Conservation (phyloP, 1,284 basidiomycete species). For the Cryptococcus wingfieldii region DNA sequence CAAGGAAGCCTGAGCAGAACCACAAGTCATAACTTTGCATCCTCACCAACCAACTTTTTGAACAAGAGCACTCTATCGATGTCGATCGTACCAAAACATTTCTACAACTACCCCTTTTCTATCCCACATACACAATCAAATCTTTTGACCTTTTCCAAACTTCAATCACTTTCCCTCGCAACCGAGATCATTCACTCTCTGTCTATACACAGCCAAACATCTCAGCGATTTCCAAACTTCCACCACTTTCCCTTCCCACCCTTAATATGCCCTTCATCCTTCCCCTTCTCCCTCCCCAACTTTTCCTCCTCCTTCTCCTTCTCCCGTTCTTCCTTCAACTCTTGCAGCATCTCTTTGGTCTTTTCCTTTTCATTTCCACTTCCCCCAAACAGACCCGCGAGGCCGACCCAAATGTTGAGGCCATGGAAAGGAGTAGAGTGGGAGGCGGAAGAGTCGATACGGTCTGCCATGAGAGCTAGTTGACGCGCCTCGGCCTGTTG, state of each 20-base stretch:
- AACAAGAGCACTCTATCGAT: neutral
- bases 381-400: conserved; percentile 33
- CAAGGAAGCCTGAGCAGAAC: neutral
- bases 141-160: no score
- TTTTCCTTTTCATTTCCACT: conserved; percentile 20
- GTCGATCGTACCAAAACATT: no score
- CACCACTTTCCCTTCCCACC: neutral
- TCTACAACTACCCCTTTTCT: neutral
- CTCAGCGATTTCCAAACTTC: neutral
- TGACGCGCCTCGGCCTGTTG: conserved; percentile 38
- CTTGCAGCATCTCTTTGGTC: conserved; percentile 15
- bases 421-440: conserved; percentile 20
- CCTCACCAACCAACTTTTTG: no score
- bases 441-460: conserved; percentile 26
- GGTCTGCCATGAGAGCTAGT: conserved; percentile 44
- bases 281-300: no score
- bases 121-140: no score
- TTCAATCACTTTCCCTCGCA: no score
- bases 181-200: neutral
- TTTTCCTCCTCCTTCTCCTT: no score
- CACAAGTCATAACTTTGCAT: no score
- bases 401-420: conserved; percentile 39
- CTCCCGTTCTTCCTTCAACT: conserved; percentile 1
- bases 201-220: neutral
- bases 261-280: neutral